Percentiles rank a stretch among this genome's conserved stretches.
phyloP scores from a whole-genome alignment of 179 eudicot genomes.

The Vitellaria paradoxa region DNA sequence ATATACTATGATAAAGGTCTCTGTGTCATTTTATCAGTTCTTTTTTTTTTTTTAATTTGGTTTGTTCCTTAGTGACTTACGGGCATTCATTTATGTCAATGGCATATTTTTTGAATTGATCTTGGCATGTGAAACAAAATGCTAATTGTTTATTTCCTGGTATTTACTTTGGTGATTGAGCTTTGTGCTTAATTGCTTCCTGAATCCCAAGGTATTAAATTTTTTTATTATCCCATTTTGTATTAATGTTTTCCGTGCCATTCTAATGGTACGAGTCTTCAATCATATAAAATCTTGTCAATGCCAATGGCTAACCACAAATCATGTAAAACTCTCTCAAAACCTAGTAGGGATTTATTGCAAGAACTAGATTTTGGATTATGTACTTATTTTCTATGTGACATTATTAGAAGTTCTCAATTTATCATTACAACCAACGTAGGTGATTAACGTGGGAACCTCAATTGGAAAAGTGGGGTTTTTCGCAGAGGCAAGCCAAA shows the following conservation, averaged over 20 bases:
- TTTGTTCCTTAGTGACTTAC: too few relatives aligned
- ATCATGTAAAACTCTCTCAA: background rate
- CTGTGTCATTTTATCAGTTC: too few relatives aligned
- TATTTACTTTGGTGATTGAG: background rate
- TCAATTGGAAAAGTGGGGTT: constrained; percentile 90
- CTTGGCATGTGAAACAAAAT: too few relatives aligned
- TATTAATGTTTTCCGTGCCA: too few relatives aligned
- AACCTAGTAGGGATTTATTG: background rate
- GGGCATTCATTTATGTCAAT: too few relatives aligned
- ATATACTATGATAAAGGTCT: too few relatives aligned
- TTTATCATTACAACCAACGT: constrained; percentile 2
- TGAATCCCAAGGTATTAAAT: background rate
- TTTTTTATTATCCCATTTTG: background rate
- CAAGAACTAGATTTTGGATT: background rate
- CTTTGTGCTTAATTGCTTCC: background rate
- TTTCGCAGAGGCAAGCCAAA: constrained; percentile 59
- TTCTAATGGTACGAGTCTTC: background rate
- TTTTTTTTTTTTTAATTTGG: too few relatives aligned
- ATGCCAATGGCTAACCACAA: background rate
- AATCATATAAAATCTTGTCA: background rate
- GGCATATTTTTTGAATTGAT: too few relatives aligned
- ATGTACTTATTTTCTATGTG: background rate
- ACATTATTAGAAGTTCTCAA: background rate
- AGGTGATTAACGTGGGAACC: constrained; percentile 96
- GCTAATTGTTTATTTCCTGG: background rate